Evolutionary conservation across 202 grass and related monocot species (phyloP).

Genomic region (Zoysia matrella): DNA sequence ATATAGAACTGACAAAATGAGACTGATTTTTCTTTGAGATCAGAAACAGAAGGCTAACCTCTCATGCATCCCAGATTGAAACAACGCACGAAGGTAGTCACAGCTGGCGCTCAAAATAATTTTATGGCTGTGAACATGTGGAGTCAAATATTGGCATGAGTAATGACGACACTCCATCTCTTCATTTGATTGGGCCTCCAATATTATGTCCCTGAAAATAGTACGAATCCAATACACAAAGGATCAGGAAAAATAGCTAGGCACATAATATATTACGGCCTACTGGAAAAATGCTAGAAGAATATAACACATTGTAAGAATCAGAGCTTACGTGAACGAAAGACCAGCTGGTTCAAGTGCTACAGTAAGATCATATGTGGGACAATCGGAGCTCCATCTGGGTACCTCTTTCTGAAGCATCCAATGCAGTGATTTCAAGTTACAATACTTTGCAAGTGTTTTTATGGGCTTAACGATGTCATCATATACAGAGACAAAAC

Average conservation of each 20-base stretch:
- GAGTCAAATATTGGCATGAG: constrained; percentile 50
- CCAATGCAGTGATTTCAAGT: constrained; percentile 59
- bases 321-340: constrained; percentile 67
- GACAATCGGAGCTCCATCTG: constrained; percentile 52
- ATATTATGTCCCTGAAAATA: constrained; percentile 78
- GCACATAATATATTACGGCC: background rate
- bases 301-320: background rate
- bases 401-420: constrained; percentile 82
- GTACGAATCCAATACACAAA: constrained; percentile 4
- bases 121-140: constrained; percentile 75
- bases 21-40: background rate
- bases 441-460: constrained; percentile 69
- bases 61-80: constrained; percentile 92
- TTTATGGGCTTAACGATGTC: constrained; percentile 60
- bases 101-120: constrained; percentile 64
- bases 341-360: constrained; percentile 52
- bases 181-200: constrained; percentile 72
- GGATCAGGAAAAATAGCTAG: background rate
- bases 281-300: background rate
- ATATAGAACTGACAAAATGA: background rate
- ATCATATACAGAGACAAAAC: constrained; percentile 52
- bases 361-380: constrained; percentile 52
- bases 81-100: constrained; percentile 80
- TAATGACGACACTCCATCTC: constrained; percentile 47
- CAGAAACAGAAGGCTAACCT: constrained; percentile 57